Evolutionary conservation across 2,329 filamentous ascomycete genomes (phyloP).

Genomic region (Purpureocillium lavendulum): DNA sequence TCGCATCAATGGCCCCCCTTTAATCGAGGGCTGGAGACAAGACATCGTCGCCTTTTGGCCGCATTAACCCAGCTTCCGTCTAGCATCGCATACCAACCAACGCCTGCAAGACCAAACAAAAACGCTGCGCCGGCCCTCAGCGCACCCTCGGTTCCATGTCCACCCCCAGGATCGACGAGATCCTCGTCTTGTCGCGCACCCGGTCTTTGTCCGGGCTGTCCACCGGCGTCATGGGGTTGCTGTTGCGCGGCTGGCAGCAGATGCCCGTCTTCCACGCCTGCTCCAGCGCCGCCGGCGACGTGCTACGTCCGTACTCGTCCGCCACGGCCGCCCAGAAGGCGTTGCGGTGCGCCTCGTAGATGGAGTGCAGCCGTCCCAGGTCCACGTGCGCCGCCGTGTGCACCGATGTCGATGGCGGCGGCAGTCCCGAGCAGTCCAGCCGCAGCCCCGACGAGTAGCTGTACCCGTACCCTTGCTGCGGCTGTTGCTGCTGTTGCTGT

Average conservation of each 20-base stretch:
- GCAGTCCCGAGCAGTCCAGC: slow-evolving; percentile 49
- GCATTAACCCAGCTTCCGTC: too few relatives aligned
- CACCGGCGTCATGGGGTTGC: slow-evolving; percentile 44
- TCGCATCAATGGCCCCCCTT: too few relatives aligned
- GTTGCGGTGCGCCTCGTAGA: slow-evolving; percentile 62
- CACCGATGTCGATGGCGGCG: slow-evolving; percentile 15
- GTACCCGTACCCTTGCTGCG: too few relatives aligned
- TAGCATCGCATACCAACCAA: too few relatives aligned
- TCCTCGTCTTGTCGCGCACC: slow-evolving; percentile 49
- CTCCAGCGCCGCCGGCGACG: slow-evolving; percentile 56
- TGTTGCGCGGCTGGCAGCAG: slow-evolving; percentile 28
- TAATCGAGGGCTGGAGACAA: too few relatives aligned
- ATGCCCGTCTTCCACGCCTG: slow-evolving; percentile 56
- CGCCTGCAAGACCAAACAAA: too few relatives aligned
- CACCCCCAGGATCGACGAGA: slow-evolving; percentile 49
- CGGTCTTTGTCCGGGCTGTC: slow-evolving; percentile 40
- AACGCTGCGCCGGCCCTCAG: too few relatives aligned
- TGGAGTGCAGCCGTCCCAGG: slow-evolving; percentile 55
- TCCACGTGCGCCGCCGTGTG: slow-evolving; percentile 43
- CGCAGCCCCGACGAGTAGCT: slow-evolving; percentile 30
- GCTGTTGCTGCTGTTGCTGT: too few relatives aligned
- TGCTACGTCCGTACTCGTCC: slow-evolving; percentile 58
- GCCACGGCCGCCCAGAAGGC: slow-evolving; percentile 69
- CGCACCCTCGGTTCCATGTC: too few relatives aligned
- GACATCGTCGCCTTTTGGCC: too few relatives aligned